Base-by-base conservation (phyloP, 176 grass and related monocot genomes). In the Avena sativa region DNA sequence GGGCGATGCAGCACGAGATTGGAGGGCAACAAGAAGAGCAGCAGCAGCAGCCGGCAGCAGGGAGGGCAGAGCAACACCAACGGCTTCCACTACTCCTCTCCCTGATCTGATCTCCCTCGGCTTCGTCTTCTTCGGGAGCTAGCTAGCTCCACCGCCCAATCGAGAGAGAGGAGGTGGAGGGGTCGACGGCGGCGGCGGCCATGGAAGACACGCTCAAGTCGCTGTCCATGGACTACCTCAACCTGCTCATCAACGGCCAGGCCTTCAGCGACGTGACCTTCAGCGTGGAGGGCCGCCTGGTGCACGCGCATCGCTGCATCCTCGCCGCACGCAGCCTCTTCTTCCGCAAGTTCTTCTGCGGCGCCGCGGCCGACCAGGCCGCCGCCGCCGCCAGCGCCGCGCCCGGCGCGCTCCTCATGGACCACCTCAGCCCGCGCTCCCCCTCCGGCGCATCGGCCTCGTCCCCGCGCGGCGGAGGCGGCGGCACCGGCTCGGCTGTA, bases 301-400 rank as follows among this genome's bases (percentile, higher is more conserved):
- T 99, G 67, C 97, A 99, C 83, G 97, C 97, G 13, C 97, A 99
- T 87, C 97, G 97, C 77, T 97, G 97, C 94, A 96, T 99, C 92
- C 92, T 99, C 38, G 97, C 97, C 8, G 97, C 97, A 2, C 89
- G 97, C 40, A 99, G 97, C 89, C 94, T 93, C 78, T 99, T 97
- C 91, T 99, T 99, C 61, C 97, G 97, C 78, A 96, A 94, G 83
- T 94, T 93, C 91, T 99, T 99, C 87, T 99, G 97, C 74, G 87
- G 94, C 4, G 86, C 72, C 72, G 94, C 87, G 68, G 72, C 81
- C 38, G 73, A 86, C 90, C 88, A 83, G 84, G 51, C 81, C 20
- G 49, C 53, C 21, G 86, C 81, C 0, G 73, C 60, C 12, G 67
- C 85, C 4, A 52, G 52, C 28, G 67, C 81, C 3, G 28, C 53